Conservation (phyloP, 2,329 filamentous ascomycete genomes). For the Lecanicillium sp. region DNA sequence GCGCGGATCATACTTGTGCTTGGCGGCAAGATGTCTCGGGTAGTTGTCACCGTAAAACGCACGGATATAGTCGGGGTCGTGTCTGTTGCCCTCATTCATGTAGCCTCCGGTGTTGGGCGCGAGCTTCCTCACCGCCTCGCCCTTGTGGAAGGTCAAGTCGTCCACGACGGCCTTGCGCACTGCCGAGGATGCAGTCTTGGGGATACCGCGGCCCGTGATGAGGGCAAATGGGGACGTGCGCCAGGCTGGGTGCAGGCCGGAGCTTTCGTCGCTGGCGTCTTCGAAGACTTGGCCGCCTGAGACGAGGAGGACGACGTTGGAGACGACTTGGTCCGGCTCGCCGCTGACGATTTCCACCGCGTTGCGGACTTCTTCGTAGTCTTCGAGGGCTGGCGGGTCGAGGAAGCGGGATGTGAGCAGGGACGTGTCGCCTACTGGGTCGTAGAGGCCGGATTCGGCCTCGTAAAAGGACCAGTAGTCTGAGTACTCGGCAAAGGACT, state of each 20-base stretch:
- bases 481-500: conserved; percentile 15
- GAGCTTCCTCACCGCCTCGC: conserved; percentile 21
- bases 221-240: conserved; percentile 14
- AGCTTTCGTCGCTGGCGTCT: conserved; percentile 15
- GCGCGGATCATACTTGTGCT: conserved; percentile 24
- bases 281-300: conserved; percentile 21
- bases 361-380: conserved; percentile 12
- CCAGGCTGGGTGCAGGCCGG: conserved; percentile 22
- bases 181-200: conserved; percentile 11
- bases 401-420: conserved; percentile 20
- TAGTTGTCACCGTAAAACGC: conserved; percentile 28
- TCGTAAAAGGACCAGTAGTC: conserved; percentile 23
- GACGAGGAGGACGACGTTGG: conserved; percentile 18
- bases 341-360: conserved; percentile 19
- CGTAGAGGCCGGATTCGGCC: conserved; percentile 15
- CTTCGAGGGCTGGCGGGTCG: conserved; percentile 13
- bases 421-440: conserved; percentile 15
- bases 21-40: conserved; percentile 19
- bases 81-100: conserved; percentile 31
- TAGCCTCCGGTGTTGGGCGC: conserved; percentile 32
- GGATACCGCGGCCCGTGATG: conserved; percentile 12
- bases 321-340: conserved; percentile 12
- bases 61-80: conserved; percentile 22
- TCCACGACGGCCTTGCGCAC: conserved; percentile 13
- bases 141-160: conserved; percentile 21